These are phyloP conservation scores for Xylaria sp. DNA, from an alignment of 2,329 filamentous ascomycete genomes.

Conservation along the genomic window DNA sequence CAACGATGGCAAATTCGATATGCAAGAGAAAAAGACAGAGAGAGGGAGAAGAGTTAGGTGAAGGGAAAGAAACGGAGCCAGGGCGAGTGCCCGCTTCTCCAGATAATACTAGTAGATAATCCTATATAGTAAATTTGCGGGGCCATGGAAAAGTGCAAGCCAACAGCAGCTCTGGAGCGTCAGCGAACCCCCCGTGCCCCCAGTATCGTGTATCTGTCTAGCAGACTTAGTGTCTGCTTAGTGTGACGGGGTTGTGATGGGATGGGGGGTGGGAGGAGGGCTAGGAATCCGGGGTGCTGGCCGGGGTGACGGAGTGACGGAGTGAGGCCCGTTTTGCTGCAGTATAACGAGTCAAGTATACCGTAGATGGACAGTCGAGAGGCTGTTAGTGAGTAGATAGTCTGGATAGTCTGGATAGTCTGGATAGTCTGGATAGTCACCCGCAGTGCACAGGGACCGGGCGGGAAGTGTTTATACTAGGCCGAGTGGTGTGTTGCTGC, in stretches of 20 bases:
- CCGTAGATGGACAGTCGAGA: not conserved
- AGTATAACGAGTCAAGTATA: not conserved
- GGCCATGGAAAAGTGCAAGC: conserved; percentile 21
- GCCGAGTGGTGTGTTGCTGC: conserved; percentile 25
- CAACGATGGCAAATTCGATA: conserved; percentile 27
- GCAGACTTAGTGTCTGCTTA: conserved; percentile 24
- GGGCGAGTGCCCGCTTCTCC: conserved; percentile 39
- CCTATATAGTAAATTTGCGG: conserved; percentile 32
- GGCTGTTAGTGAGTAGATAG: conserved; percentile 1
- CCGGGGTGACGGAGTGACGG: conserved; percentile 29
- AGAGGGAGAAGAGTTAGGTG: conserved; percentile 28
- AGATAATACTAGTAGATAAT: conserved; percentile 17
- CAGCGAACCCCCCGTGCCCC: conserved; percentile 27
- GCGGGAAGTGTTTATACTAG: not conserved
- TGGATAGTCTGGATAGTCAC: not conserved
- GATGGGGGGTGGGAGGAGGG: conserved; percentile 17
- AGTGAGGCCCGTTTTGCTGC: conserved; percentile 18
- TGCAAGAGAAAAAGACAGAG: conserved; percentile 40
- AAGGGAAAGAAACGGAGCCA: conserved; percentile 45
- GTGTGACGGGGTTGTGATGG: conserved; percentile 20
- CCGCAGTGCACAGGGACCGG: conserved; percentile 1
- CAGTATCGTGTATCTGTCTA: conserved; percentile 23
- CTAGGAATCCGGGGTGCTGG: conserved; percentile 37
- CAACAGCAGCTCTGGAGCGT: not conserved
- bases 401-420: not conserved